These are phyloP conservation scores for Monilinia vaccinii-corymbosi DNA, from an alignment of 2,329 filamentous ascomycete species.

Conservation along the genomic window DNA sequence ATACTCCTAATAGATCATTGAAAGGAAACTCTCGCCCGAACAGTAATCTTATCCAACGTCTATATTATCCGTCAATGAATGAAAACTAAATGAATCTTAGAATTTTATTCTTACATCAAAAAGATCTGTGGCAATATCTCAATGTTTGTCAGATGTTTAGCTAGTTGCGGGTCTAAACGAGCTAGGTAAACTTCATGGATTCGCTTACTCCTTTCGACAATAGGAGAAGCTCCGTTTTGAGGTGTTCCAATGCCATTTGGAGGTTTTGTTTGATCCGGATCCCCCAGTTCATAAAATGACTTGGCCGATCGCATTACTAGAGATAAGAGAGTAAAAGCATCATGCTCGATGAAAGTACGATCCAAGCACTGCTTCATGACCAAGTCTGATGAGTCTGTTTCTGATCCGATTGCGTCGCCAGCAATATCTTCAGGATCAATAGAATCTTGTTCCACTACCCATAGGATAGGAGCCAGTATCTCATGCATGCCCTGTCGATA, in stretches of 20 bases:
- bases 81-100: constrained; percentile 4
- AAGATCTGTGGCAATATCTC: constrained; percentile 97
- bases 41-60: constrained; percentile 82
- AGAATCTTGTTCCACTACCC: constrained; percentile 76
- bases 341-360: constrained; percentile 71
- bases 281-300: constrained; percentile 65
- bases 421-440: constrained; percentile 38
- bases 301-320: constrained; percentile 82
- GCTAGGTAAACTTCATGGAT: constrained; percentile 78
- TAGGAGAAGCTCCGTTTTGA: constrained; percentile 48
- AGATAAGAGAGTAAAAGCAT: constrained; percentile 78
- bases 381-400: constrained; percentile 12
- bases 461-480: constrained; percentile 78
- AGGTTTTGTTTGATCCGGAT: constrained; percentile 35
- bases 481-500: constrained; percentile 99
- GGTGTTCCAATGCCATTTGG: constrained; percentile 12
- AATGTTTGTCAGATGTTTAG: constrained; percentile 68
- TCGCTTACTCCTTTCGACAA: constrained; percentile 75
- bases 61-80: constrained; percentile 12
- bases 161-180: constrained; percentile 74
- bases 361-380: constrained; percentile 59
- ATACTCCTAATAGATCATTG: constrained; percentile 71
- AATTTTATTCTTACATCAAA: constrained; percentile 56
- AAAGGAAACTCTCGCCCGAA: constrained; percentile 94
- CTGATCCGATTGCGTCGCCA: constrained; percentile 30